Conservation (phyloP, 805 yeast species). For the Saturnispora mendoncae region DNA sequence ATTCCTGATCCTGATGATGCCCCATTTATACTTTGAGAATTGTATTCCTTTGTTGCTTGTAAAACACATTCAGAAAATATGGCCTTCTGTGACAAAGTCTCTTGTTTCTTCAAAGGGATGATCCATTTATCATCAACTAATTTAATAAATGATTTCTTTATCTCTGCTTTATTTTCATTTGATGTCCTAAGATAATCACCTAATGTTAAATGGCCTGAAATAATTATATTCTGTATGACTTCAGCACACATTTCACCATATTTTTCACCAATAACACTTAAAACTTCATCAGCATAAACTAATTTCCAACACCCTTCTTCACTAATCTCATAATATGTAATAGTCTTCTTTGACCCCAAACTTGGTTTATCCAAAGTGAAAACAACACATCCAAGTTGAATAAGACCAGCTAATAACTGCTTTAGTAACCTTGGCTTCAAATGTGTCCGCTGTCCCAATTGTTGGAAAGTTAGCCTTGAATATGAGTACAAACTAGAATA, state of each 20-base stretch:
- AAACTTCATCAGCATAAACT: conserved; percentile 70
- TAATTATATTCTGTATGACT: conserved; percentile 60
- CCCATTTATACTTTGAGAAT: conserved; percentile 1
- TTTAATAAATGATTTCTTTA: conserved; percentile 33
- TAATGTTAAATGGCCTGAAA: conserved; percentile 56
- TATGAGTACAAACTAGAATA: conserved; percentile 52
- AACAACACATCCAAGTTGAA: conserved; percentile 70
- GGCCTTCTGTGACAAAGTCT: conserved; percentile 27
- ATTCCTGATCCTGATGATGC: neutral
- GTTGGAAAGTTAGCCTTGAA: conserved; percentile 55
- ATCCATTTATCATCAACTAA: conserved; percentile 45
- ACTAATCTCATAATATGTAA: conserved; percentile 44
- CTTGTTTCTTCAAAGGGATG: conserved; percentile 33
- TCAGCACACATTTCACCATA: conserved; percentile 40
- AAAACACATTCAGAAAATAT: conserved; percentile 28
- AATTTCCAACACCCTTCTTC: conserved; percentile 56
- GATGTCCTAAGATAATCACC: conserved; percentile 36
- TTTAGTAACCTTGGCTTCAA: conserved; percentile 46
- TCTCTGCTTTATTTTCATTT: conserved; percentile 19
- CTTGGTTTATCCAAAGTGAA: conserved; percentile 36
- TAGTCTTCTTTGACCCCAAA: conserved; percentile 11
- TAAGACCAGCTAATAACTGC: conserved; percentile 61
- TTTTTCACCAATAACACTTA: conserved; percentile 41
- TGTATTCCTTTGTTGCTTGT: conserved; percentile 23
- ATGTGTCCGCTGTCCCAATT: conserved; percentile 39